Evolutionary conservation across 371 early-diverging fungal genomes (phyloP).

Genomic region (Mucor irregularis): DNA sequence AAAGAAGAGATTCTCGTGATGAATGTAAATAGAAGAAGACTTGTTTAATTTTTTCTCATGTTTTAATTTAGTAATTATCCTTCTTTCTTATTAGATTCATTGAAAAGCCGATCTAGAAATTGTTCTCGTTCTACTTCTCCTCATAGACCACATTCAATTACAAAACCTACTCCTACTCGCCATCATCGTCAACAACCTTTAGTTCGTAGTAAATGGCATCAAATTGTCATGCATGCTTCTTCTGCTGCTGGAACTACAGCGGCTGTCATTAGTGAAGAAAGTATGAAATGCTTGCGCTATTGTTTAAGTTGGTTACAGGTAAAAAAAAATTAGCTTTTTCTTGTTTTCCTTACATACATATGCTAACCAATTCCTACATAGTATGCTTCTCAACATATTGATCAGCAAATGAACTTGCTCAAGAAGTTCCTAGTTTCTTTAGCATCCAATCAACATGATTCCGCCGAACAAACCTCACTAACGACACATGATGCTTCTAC

Average conservation of each 20-base stretch:
- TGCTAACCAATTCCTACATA: too few relatives aligned
- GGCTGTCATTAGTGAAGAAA: conserved; percentile 78
- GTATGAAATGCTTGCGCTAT: conserved; percentile 75
- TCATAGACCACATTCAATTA: conserved; percentile 35
- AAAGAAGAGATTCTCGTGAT: conserved; percentile 40
- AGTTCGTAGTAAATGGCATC: conserved; percentile 66
- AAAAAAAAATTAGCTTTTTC: conserved; percentile 4
- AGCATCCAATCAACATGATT: conserved; percentile 25
- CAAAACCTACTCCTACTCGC: conserved; percentile 20
- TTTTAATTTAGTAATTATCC: neutral
- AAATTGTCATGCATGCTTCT: conserved; percentile 70
- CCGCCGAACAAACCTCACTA: neutral
- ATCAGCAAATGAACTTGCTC: conserved; percentile 74
- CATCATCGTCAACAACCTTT: conserved; percentile 25
- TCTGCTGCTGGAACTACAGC: conserved; percentile 73
- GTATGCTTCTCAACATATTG: conserved; percentile 85
- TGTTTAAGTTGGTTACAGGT: conserved; percentile 82
- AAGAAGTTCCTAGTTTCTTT: conserved; percentile 65
- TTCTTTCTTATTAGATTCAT: neutral
- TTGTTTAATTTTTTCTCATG: neutral
- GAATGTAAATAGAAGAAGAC: too few relatives aligned
- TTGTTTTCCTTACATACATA: neutral
- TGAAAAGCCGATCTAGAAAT: conserved; percentile 28
- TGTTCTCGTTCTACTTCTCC: conserved; percentile 47
- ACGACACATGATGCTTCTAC: conserved; percentile 23